Conservation (phyloP, 78 protist genomes). For the Mastigamoeba balamuthi region DNA sequence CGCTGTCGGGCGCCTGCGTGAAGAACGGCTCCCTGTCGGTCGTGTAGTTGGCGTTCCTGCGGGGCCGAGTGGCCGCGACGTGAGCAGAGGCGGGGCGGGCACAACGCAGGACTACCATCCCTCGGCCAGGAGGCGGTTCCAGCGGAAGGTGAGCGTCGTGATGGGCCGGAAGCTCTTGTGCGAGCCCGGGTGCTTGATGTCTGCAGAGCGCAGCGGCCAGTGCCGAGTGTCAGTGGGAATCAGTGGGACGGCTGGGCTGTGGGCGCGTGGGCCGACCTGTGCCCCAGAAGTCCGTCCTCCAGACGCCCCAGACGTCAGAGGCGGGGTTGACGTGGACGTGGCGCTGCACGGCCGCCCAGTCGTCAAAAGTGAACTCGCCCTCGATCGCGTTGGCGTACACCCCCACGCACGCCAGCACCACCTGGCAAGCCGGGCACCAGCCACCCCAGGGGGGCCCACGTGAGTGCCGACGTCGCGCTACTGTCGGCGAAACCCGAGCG, state of each 20-base stretch:
- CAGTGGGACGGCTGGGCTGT: no score
- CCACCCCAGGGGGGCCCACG: no score
- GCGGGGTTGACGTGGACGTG: background rate
- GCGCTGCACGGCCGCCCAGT: background rate
- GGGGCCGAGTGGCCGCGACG: no score
- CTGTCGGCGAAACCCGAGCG: no score
- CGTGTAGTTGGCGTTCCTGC: no score
- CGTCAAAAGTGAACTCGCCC: background rate
- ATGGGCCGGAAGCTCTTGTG: constrained; percentile 1
- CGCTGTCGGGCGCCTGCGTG: no score
- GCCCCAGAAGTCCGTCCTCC: constrained; percentile 33
- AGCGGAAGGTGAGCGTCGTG: background rate
- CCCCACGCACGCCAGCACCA: background rate
- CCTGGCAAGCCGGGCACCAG: background rate
- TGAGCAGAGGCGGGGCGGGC: no score
- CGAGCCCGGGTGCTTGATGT: background rate
- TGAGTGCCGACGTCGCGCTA: no score
- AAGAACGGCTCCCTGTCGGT: no score
- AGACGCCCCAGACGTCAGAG: background rate
- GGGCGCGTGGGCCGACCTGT: background rate
- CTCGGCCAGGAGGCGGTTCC: no score
- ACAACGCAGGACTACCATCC: no score
- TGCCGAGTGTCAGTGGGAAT: background rate
- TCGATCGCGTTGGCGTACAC: background rate
- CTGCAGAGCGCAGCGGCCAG: background rate